A percentile compares a stretch with the other conserved stretches of the same genome.
phyloP scores from a whole-genome alignment of 495 filamentous ascomycete genomes.

The Lasiosphaeriaceae sp. region DNA sequence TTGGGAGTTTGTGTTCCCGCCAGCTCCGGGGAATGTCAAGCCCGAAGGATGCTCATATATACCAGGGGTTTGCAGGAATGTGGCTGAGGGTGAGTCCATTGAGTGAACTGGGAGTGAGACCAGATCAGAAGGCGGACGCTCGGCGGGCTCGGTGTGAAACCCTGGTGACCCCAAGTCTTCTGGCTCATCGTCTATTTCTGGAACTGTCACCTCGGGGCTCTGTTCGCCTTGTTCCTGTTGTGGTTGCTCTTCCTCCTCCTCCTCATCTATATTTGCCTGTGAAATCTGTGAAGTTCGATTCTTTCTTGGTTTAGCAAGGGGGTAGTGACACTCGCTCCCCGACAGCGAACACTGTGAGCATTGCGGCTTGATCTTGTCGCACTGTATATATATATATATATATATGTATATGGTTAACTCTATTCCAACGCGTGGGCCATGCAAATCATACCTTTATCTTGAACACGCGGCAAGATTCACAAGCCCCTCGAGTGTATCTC shows the following conservation, averaged over 20 bases:
- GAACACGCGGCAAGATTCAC: slow-evolving; percentile 32
- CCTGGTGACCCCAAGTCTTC: slow-evolving; percentile 28
- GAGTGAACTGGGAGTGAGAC: slow-evolving; percentile 5
- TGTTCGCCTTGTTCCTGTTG: background rate
- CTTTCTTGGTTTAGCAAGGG: slow-evolving; percentile 21
- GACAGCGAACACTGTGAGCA: slow-evolving; percentile 37
- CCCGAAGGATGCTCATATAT: slow-evolving; percentile 20
- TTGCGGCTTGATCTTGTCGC: slow-evolving; percentile 36
- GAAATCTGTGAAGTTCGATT: slow-evolving; percentile 11
- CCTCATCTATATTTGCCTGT: background rate
- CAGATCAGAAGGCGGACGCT: slow-evolving; percentile 6
- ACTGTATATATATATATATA: no score
- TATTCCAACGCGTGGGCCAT: slow-evolving; percentile 2
- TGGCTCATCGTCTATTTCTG: slow-evolving; percentile 21
- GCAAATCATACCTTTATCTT: slow-evolving; percentile 21
- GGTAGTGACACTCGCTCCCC: slow-evolving; percentile 32
- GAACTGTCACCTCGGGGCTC: background rate
- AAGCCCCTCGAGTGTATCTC: slow-evolving; percentile 33
- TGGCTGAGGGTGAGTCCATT: slow-evolving; percentile 9
- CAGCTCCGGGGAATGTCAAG: slow-evolving; percentile 15
- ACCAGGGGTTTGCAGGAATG: slow-evolving; percentile 10
- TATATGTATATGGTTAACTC: slow-evolving; percentile 8
- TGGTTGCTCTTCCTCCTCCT: background rate
- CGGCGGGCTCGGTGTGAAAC: slow-evolving; percentile 13
- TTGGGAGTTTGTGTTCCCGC: slow-evolving; percentile 3